phyloP scores from a whole-genome alignment of 129 eudicot genomes.

The Pulicaria dysenterica region DNA sequence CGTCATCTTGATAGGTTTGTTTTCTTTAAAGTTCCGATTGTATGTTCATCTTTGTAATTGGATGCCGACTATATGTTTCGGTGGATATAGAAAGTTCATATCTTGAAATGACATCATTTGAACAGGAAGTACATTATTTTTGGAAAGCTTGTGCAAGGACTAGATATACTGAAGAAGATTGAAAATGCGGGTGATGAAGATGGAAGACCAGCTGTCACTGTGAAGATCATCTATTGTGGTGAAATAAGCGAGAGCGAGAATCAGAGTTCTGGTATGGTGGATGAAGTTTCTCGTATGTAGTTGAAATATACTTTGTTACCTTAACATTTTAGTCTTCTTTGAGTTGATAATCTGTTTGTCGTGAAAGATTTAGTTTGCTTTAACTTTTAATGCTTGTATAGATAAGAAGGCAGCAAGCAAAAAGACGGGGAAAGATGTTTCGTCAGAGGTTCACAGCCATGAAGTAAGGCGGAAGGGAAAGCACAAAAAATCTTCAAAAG shows the following conservation, averaged over 20 bases:
- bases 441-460: constrained; percentile 51
- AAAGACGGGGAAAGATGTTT: constrained; percentile 60
- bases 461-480: constrained; percentile 56
- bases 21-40: not conserved
- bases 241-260: constrained; percentile 60
- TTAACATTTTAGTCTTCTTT: not conserved
- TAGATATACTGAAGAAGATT: constrained; percentile 73
- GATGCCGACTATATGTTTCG: not conserved
- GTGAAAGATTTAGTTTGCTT: constrained; percentile 10
- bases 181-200: constrained; percentile 88
- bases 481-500: constrained; percentile 71
- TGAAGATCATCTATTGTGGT: constrained; percentile 84
- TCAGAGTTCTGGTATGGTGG: constrained; percentile 48
- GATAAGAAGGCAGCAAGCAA: constrained; percentile 52
- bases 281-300: constrained; percentile 13
- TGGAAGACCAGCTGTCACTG: constrained; percentile 74
- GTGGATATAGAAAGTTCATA: not conserved
- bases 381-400: constrained; percentile 19
- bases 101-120: constrained; percentile 13
- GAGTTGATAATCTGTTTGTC: not conserved
- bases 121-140: constrained; percentile 80
- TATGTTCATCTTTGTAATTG: not conserved
- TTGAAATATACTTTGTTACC: not conserved
- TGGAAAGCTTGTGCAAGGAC: constrained; percentile 88
- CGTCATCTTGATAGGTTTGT: constrained; percentile 84